Evolutionary conservation across 2,329 filamentous ascomycete genomes (phyloP).

Genomic region (Huntiella decipiens): DNA sequence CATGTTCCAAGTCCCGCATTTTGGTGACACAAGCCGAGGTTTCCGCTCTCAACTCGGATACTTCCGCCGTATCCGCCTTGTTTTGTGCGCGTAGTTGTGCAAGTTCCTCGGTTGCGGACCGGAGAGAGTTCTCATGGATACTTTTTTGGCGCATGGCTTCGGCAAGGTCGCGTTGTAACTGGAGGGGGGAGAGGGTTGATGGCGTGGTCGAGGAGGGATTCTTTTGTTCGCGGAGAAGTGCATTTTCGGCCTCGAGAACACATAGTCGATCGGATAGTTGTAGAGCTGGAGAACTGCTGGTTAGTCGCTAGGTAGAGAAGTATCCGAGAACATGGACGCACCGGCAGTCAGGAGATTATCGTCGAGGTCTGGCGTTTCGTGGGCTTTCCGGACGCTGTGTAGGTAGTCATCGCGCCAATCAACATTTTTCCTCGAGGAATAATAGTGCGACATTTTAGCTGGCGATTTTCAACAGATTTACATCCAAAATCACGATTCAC

Average conservation of each 20-base stretch:
- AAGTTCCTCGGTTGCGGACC: conserved; percentile 43
- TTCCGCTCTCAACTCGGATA: conserved; percentile 44
- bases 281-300: conserved; percentile 28
- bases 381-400: conserved; percentile 52
- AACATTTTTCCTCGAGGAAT: neutral
- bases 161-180: conserved; percentile 50
- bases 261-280: conserved; percentile 49
- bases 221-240: conserved; percentile 17
- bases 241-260: conserved; percentile 39
- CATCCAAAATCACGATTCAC: too few relatives aligned
- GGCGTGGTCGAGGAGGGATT: conserved; percentile 12
- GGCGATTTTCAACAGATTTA: too few relatives aligned
- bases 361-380: conserved; percentile 42
- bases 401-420: conserved; percentile 73
- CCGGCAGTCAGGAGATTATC: conserved; percentile 60
- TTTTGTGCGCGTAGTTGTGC: conserved; percentile 40
- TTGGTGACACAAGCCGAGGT: conserved; percentile 42
- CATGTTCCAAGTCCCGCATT: conserved; percentile 66
- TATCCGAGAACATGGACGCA: conserved; percentile 22
- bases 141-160: conserved; percentile 58
- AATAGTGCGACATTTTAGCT: conserved; percentile 8
- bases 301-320: neutral
- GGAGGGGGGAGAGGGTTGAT: conserved; percentile 16
- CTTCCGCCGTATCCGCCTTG: conserved; percentile 37
- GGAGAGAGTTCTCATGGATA: conserved; percentile 45